phyloP scores from a whole-genome alignment of 2,329 filamentous ascomycete genomes.

The Botryotinia narcissicola region DNA sequence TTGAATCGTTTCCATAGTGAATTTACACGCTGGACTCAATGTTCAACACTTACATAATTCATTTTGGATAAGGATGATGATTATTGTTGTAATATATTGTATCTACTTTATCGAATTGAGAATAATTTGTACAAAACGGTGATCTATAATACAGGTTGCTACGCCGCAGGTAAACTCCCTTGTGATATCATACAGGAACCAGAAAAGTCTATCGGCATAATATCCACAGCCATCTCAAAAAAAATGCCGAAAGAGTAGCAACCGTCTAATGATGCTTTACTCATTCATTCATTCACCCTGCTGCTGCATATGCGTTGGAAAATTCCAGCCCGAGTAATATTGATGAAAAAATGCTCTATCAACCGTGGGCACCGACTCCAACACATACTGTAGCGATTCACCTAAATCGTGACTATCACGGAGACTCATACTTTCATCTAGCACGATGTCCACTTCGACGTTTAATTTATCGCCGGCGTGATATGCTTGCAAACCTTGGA shows the following conservation, averaged over 20 bases:
- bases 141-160: background rate
- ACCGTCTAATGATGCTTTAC: background rate
- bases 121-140: background rate
- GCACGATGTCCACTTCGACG: conserved; percentile 59
- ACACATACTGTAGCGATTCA: conserved; percentile 62
- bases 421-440: conserved; percentile 53
- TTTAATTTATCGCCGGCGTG: conserved; percentile 62
- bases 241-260: background rate
- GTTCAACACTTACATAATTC: background rate
- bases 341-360: conserved; percentile 44
- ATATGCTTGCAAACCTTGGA: conserved; percentile 56
- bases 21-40: background rate
- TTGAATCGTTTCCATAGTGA: background rate
- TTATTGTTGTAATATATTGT: background rate
- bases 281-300: conserved; percentile 25
- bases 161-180: background rate
- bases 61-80: background rate
- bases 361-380: conserved; percentile 47
- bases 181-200: background rate
- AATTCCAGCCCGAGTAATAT: conserved; percentile 41
- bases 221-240: background rate
- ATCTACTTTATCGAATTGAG: background rate
- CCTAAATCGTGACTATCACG: conserved; percentile 57
- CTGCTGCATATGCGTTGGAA: conserved; percentile 41
- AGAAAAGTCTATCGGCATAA: background rate